These are phyloP conservation scores for Coccomyxa sp. DNA, from an alignment of 139 green algal genomes.

Conservation along the genomic window DNA sequence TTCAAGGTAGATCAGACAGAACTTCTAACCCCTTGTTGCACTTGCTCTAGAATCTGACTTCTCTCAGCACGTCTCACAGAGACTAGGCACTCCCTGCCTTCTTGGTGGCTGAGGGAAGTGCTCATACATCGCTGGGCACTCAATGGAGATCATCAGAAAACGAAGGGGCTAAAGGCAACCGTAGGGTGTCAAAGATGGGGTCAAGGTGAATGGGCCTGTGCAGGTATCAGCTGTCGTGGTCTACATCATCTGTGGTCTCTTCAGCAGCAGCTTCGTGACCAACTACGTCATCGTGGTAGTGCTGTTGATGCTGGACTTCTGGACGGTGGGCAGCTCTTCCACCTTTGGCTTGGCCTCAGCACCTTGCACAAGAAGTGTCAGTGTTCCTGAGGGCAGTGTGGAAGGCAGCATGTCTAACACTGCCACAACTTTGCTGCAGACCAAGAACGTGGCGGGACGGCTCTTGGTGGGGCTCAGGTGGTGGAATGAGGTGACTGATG, in stretches of 20 bases:
- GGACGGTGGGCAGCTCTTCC: constrained; percentile 56
- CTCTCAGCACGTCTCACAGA: no score
- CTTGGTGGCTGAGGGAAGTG: no score
- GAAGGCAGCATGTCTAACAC: not conserved
- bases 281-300: constrained; percentile 86
- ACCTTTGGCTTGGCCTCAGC: not conserved
- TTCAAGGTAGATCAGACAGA: constrained; percentile 35
- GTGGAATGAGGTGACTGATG: constrained; percentile 96
- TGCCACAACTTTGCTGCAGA: constrained; percentile 27
- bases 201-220: not conserved
- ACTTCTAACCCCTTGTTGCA: not conserved
- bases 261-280: constrained; percentile 67
- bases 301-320: constrained; percentile 86
- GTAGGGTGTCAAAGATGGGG: not conserved
- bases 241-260: constrained; percentile 61
- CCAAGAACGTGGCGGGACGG: constrained; percentile 92
- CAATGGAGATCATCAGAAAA: not conserved
- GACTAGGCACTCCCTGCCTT: no score
- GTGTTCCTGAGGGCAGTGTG: not conserved
- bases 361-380: not conserved
- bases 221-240: constrained; percentile 53
- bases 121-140: not conserved
- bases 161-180: no score
- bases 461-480: constrained; percentile 91
- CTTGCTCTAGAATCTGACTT: not conserved